phyloP scores from a whole-genome alignment of 768 basidiomycete genomes.

The Hypsizygus marmoreus region DNA sequence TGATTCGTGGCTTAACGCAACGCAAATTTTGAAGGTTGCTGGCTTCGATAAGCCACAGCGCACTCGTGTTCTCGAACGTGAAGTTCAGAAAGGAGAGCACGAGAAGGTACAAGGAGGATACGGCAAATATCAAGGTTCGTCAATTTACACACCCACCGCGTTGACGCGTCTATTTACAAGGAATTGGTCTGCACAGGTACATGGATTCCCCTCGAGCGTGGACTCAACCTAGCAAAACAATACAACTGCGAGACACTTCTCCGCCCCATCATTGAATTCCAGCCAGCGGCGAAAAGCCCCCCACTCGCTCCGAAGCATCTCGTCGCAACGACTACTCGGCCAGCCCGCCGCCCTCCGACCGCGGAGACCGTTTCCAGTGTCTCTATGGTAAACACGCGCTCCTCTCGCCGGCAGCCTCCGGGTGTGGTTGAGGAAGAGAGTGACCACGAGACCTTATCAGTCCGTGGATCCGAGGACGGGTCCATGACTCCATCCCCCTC shows the following conservation, averaged over 20 bases:
- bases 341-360: conserved; percentile 46
- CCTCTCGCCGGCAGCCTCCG: conserved; percentile 54
- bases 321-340: conserved; percentile 67
- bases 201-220: conserved; percentile 96
- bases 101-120: conserved; percentile 99
- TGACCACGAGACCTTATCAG: conserved; percentile 65
- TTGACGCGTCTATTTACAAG: conserved; percentile 13
- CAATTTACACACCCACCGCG: conserved; percentile 9
- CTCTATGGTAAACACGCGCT: conserved; percentile 56
- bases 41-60: conserved; percentile 99
- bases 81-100: conserved; percentile 98
- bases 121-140: conserved; percentile 96
- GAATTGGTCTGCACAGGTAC: conserved; percentile 62
- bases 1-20: conserved; percentile 99
- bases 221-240: conserved; percentile 82
- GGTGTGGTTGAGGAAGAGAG: conserved; percentile 58
- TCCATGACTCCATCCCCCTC: conserved; percentile 91
- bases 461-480: conserved; percentile 80
- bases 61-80: conserved; percentile 94
- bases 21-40: conserved; percentile 97
- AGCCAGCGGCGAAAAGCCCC: conserved; percentile 85
- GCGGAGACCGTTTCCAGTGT: conserved; percentile 33
- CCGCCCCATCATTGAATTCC: conserved; percentile 93
- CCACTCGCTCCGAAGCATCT: conserved; percentile 97
- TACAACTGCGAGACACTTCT: conserved; percentile 89